phyloP scores from a whole-genome alignment of 1,139 yeast species.

The Blastobotrys elegans region DNA sequence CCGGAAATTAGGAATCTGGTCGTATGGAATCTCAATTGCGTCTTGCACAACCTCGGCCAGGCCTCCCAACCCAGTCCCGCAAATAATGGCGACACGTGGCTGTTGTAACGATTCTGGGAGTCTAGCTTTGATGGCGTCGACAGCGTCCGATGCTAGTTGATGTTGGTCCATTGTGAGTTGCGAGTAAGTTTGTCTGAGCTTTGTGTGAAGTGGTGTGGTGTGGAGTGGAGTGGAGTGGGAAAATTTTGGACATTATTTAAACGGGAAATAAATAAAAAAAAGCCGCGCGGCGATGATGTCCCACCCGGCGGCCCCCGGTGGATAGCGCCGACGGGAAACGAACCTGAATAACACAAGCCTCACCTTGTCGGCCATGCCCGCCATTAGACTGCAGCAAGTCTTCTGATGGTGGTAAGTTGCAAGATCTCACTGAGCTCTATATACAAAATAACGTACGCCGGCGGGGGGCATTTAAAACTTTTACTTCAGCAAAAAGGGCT shows the following conservation, averaged over 20 bases:
- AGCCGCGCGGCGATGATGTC: too few species aligned
- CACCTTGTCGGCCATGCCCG: too few species aligned
- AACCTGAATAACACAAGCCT: too few species aligned
- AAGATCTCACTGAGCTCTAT: too few species aligned
- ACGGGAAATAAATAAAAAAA: neutral
- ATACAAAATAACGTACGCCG: too few species aligned
- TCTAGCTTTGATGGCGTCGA: conserved; percentile 22
- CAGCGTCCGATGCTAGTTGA: conserved; percentile 26
- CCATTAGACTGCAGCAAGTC: too few species aligned
- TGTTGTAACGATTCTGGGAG: conserved; percentile 27
- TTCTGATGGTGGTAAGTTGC: too few species aligned
- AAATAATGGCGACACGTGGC: conserved; percentile 64
- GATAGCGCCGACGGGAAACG: too few species aligned
- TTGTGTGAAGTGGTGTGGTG: neutral
- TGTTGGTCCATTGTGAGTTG: conserved; percentile 9
- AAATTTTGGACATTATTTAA: neutral
- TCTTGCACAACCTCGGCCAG: conserved; percentile 57
- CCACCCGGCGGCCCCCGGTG: neutral
- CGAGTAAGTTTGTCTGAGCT: neutral
- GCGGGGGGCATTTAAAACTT: too few species aligned
- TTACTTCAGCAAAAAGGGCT: too few species aligned
- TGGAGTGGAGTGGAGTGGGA: neutral
- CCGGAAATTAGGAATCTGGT: conserved; percentile 73
- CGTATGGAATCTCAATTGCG: conserved; percentile 54
- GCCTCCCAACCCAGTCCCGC: conserved; percentile 95